These are phyloP conservation scores for Zymoseptoria pseudotritici DNA, from an alignment of 2,329 filamentous ascomycete genomes.

Conservation along the genomic window DNA sequence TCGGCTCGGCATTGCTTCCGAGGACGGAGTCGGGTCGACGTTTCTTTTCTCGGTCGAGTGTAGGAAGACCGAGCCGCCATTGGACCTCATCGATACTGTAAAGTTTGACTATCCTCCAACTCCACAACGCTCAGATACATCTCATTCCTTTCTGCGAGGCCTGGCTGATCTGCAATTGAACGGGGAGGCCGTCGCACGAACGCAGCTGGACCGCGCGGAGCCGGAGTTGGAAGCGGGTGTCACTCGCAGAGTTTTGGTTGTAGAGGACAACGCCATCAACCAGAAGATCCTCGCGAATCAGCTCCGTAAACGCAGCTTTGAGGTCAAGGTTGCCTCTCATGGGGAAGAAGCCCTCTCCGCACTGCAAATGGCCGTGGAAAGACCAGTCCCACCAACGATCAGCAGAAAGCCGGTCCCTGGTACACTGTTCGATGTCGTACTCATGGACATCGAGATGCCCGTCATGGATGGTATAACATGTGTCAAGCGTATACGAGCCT, in stretches of 20 bases:
- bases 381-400: background rate
- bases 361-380: slow-evolving; percentile 8
- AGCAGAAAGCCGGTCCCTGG: slow-evolving; percentile 7
- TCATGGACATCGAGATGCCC: slow-evolving; percentile 29
- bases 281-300: slow-evolving; percentile 23
- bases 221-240: background rate
- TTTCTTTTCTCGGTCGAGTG: slow-evolving; percentile 56
- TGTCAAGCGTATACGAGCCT: slow-evolving; percentile 19
- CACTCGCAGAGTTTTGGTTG: slow-evolving; percentile 9
- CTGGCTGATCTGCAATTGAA: background rate
- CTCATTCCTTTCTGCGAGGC: background rate
- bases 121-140: background rate
- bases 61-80: slow-evolving; percentile 6
- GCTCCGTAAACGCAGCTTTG: slow-evolving; percentile 19
- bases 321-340: slow-evolving; percentile 19
- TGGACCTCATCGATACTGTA: background rate
- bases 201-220: background rate
- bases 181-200: slow-evolving; percentile 1
- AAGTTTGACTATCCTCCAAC: slow-evolving; percentile 3
- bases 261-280: slow-evolving; percentile 27
- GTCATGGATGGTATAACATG: slow-evolving; percentile 25
- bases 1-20: slow-evolving; percentile 56
- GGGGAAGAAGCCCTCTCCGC: slow-evolving; percentile 23
- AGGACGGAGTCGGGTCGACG: slow-evolving; percentile 52
- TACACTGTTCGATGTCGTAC: slow-evolving; percentile 16